phyloP scores from a whole-genome alignment of 2,329 filamentous ascomycete species.

The Colletotrichum godetiae region DNA sequence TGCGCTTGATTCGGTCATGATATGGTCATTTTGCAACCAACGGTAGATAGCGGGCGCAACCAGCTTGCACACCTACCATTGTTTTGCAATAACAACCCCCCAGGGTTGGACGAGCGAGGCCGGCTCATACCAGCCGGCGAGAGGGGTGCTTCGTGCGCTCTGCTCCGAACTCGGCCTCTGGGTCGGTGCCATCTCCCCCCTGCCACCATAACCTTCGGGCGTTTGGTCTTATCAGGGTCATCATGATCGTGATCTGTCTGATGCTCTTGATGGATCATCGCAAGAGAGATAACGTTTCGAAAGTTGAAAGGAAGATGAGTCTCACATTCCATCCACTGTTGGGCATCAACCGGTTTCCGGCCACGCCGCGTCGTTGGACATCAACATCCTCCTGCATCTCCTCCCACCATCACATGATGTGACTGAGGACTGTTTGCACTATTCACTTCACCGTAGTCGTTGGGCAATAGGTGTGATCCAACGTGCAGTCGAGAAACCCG shows the following conservation, averaged over 20 bases:
- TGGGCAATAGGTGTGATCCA: not conserved
- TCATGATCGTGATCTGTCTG: not conserved
- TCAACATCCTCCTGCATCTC: not conserved
- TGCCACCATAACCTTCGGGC: not conserved
- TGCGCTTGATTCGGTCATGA: constrained; percentile 21
- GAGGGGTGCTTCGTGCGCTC: not conserved
- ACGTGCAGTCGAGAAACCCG: not conserved
- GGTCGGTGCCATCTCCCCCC: not conserved
- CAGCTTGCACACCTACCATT: not conserved
- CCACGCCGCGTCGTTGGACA: not conserved
- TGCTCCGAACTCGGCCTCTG: constrained; percentile 1
- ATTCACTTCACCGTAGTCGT: not conserved
- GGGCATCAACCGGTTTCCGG: not conserved
- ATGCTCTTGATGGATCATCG: not conserved
- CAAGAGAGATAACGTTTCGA: not conserved
- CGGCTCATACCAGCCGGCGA: not conserved
- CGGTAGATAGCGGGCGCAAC: not conserved
- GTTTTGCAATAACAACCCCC: not conserved
- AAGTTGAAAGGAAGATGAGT: not conserved
- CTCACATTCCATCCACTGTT: not conserved
- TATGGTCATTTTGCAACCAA: constrained; percentile 4
- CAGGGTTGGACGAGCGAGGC: constrained; percentile 1
- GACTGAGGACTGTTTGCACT: not conserved
- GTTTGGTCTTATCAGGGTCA: not conserved
- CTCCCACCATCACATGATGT: not conserved